These are phyloP conservation scores for Trifolium subterraneum DNA, from an alignment of 306 rosid species.

Conservation along the genomic window DNA sequence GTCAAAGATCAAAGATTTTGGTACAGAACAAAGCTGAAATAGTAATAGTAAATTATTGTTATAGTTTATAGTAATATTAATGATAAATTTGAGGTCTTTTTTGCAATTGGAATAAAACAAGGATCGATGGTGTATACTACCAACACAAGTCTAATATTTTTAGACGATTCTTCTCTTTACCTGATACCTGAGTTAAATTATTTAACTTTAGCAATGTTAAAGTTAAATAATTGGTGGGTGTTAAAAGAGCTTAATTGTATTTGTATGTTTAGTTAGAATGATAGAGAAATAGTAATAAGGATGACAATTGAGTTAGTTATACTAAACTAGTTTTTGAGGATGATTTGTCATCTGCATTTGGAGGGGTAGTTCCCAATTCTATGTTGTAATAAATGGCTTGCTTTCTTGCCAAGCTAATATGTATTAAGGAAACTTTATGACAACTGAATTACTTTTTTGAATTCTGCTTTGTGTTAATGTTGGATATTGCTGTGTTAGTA, in stretches of 20 bases:
- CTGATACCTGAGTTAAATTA: slow-evolving; percentile 5
- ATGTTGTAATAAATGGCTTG: slow-evolving; percentile 9
- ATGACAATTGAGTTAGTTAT: slow-evolving; percentile 28
- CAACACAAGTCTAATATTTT: neutral
- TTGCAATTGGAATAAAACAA: slow-evolving; percentile 46
- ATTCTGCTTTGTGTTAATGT: slow-evolving; percentile 17
- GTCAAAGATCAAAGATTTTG: slow-evolving; percentile 82
- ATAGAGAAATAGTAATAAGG: slow-evolving; percentile 48
- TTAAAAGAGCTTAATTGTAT: slow-evolving; percentile 7
- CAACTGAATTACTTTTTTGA: slow-evolving; percentile 10
- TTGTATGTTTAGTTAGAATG: slow-evolving; percentile 37
- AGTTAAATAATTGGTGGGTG: slow-evolving; percentile 7
- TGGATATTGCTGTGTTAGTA: neutral
- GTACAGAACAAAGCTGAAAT: slow-evolving; percentile 68
- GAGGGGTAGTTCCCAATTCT: slow-evolving; percentile 21
- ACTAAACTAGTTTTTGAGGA: slow-evolving; percentile 17
- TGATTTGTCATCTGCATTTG: slow-evolving; percentile 18
- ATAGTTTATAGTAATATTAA: neutral
- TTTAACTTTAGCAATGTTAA: slow-evolving; percentile 13
- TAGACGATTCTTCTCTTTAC: slow-evolving; percentile 34
- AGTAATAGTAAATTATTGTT: neutral
- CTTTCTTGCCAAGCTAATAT: slow-evolving; percentile 1
- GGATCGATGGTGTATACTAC: slow-evolving; percentile 28
- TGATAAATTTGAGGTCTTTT: slow-evolving; percentile 30
- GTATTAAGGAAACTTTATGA: slow-evolving; percentile 6